Evolutionary conservation across 768 basidiomycete genomes (phyloP), one percentile per base, ranked within the genome.

Genomic region (Lentinus brumalis): DNA sequence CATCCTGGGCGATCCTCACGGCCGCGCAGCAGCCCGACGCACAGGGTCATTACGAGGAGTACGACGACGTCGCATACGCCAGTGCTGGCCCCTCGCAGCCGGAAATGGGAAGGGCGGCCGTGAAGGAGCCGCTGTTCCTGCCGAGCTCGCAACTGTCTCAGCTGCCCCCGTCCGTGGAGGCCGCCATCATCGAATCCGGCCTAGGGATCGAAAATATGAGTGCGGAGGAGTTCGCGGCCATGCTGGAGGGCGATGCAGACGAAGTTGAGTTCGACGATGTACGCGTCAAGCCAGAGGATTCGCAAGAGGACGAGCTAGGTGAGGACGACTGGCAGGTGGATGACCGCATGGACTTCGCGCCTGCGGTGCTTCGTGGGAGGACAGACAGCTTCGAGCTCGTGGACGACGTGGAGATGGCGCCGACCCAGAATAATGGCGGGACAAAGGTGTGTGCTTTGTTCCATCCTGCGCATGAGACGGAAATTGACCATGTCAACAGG

Each of bases 151-250:
- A 67, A 69, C 76, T 88, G 11, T 66, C 69, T 31, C 73, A 75
- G 68, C 77, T 88, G 40, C 87, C 89, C 3, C 77, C 76, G 31
- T 79, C 78, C 32, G 81, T 84, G 40, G 76, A 79, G 64, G 82
- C 79, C 53, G 77, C 78, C 5, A 77, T 91, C 47, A 78, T 78
- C 40, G 79, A 78, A 30, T 85, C 86, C 1, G 89, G 89, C 5
- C 74, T 92, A 31, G 88, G 86, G 3, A 77, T 87, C 26, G 88
- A 90, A 66, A 69, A 79, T 61, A 89, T 92, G 89, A 76, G 79
- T 59, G 78, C 73, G 5, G 80, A 84, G 26, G 88, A 91, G 69
- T 72, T 91, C 39, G 78, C 75, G 21, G 84, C 80, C 29, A 78
- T 88, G 77, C 71, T 88, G 18, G 83, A 84, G 55, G 85, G 77